phyloP scores from a whole-genome alignment of 495 filamentous ascomycete genomes.

The Penicillium coprophilum region DNA sequence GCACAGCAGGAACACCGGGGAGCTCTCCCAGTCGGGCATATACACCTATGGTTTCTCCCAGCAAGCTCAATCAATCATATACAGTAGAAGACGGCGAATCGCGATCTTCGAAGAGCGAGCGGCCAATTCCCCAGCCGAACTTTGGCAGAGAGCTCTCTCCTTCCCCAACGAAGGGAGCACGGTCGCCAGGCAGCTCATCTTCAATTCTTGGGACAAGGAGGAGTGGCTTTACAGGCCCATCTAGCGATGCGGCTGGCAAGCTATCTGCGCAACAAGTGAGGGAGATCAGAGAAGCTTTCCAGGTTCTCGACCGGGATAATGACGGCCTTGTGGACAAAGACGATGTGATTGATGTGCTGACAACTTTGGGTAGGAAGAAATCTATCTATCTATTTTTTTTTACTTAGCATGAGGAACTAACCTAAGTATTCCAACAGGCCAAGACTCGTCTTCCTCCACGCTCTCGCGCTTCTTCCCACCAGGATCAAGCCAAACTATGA shows the following conservation, averaged over 20 bases:
- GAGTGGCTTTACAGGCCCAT: slow-evolving; percentile 17
- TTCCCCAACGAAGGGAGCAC: slow-evolving; percentile 46
- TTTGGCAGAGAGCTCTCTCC: slow-evolving; percentile 43
- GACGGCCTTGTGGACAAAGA: slow-evolving; percentile 72
- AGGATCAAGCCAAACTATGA: slow-evolving; percentile 63
- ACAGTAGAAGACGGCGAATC: slow-evolving; percentile 44
- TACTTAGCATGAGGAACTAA: background rate
- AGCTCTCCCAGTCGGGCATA: slow-evolving; percentile 47
- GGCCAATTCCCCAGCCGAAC: slow-evolving; percentile 40
- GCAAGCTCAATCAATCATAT: slow-evolving; percentile 50
- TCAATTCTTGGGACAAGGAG: slow-evolving; percentile 32
- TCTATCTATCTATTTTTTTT: background rate
- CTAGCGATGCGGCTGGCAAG: slow-evolving; percentile 58
- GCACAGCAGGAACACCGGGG: slow-evolving; percentile 38
- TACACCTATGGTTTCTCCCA: slow-evolving; percentile 46
- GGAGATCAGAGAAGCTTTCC: slow-evolving; percentile 80
- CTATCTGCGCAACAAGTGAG: slow-evolving; percentile 66
- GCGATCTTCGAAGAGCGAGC: slow-evolving; percentile 26
- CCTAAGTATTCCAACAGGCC: slow-evolving; percentile 36
- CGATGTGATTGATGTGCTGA: slow-evolving; percentile 78
- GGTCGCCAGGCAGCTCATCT: slow-evolving; percentile 27
- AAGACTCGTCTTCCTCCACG: slow-evolving; percentile 58
- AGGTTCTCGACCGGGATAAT: slow-evolving; percentile 80
- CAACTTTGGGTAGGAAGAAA: slow-evolving; percentile 60
- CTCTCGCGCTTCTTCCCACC: slow-evolving; percentile 76